Evolutionary conservation across 306 rosid species (phyloP), one percentile per base, ranked within the genome.

Genomic region (Nissolia schottii): DNA sequence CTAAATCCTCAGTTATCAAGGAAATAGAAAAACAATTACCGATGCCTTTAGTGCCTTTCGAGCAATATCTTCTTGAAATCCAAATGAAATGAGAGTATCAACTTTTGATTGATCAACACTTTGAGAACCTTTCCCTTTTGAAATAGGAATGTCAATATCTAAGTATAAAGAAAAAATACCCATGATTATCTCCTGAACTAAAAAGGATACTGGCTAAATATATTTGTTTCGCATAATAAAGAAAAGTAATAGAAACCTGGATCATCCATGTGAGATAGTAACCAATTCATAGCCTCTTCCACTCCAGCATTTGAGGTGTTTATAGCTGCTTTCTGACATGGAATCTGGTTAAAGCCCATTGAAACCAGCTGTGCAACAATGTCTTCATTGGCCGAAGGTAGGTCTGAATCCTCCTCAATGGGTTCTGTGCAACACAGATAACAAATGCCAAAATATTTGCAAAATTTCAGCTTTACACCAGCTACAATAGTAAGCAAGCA

Each of bases 261-360:
- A 85, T 91, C 97, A 45, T 89, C 96, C 93, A 89, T 91, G 86
- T 95, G 96, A 68, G 96, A 82, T 55, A 95, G 89, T 75, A 91
- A 59, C 99, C 99, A 95, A 87, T 78, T 89, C 99, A 95, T 95
- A 46, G 97, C 99, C 87, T 89, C 99, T 82, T 95, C 99, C 51
- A 95, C 86, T 60, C 99, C 97, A 31, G 29, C 63, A 80, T 95
- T 95, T 40, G 92, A 86, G 49, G 99, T 89, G 58, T 76, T 91
- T 74, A 95, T 88, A 54, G 95, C 91, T 74, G 99, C 99, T 79
- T 95, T 95, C 85, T 95, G 89, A 78, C 99, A 95, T 60, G 79
- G 96, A 62, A 91, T 77, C 70, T 84, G 75, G 58, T 59, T 81
- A 79, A 95, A 95, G 23, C 99, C 99, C 99, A 91, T 95, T n/a